Evolutionary conservation across 805 yeast genomes (phyloP), one percentile per base, ranked within the genome.

Genomic region (Yarrowia divulgata): DNA sequence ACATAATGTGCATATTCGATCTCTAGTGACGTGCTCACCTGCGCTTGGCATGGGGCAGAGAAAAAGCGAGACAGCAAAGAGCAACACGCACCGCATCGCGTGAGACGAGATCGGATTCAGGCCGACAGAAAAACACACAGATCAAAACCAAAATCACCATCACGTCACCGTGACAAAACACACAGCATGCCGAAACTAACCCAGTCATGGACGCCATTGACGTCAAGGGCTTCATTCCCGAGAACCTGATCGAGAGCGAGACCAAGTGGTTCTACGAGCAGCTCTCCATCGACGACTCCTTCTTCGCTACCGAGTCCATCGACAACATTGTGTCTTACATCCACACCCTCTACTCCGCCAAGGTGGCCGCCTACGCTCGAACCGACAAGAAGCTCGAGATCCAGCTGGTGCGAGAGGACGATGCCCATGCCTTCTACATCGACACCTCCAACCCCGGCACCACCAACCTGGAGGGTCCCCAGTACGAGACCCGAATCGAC

Each of bases 221-320:
- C 77, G 83, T 85, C 68, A 87, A 89, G 42, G 98, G 97, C 0
- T 91, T 94, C 76, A 90, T 94, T 71, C 99, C 98, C 10, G 97
- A 90, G 74, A 80, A 85, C 69, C 83, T 92, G 74, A 90, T 94
- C 73, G 97, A 93, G 79, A 82, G 85, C 69, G 98, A 94, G 80
- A 88, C 94, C 8, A 85, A 83, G 70, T 93, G 97, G 96, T 93
- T 94, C 78, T 95, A 95, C 81, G 87, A 90, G 70, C 80, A 85
- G 49, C 83, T 94, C 73, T 97, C 97, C 35, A 92, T 94, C 70
- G 97, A 93, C 76, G 97, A 93, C 76, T 89, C 91, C 39, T 94
- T 90, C 79, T 93, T 94, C 77, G 95, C 95, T 52, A 87, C 90
- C 72, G 97, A 94, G 76, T 82, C 90, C 6, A 90, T 93, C 14